phyloP scores from a whole-genome alignment of 257 asterid species.

The Ophiorrhiza pumila region DNA sequence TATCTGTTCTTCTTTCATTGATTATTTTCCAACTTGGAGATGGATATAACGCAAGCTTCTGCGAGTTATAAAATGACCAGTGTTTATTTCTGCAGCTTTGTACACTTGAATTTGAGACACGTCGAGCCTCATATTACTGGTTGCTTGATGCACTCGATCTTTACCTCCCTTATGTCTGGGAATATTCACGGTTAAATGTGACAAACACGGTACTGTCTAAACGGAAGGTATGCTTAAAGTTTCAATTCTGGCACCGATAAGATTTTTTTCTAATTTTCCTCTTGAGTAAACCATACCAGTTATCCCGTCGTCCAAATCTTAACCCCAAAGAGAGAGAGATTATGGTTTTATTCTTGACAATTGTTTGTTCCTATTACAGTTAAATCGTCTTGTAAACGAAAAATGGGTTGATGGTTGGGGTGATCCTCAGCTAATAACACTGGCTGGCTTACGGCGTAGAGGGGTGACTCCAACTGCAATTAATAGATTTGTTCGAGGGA shows the following conservation, averaged over 20 bases:
- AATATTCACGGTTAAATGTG: slow-evolving; percentile 77
- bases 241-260: not conserved
- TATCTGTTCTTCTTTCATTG: not conserved
- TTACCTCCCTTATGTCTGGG: slow-evolving; percentile 94
- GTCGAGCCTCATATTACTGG: slow-evolving; percentile 98
- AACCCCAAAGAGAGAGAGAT: not conserved
- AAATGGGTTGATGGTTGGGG: slow-evolving; percentile 97
- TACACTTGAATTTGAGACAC: slow-evolving; percentile 90
- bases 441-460: slow-evolving; percentile 89
- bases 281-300: not conserved
- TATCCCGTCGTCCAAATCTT: no score
- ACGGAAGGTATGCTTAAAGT: slow-evolving; percentile 61
- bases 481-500: slow-evolving; percentile 82
- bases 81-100: slow-evolving; percentile 56
- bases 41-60: not conserved
- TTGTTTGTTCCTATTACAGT: slow-evolving; percentile 41
- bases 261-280: not conserved
- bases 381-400: slow-evolving; percentile 84
- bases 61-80: slow-evolving; percentile 10
- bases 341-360: not conserved
- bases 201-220: slow-evolving; percentile 92
- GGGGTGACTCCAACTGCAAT: slow-evolving; percentile 88
- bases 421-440: slow-evolving; percentile 95
- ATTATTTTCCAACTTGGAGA: not conserved
- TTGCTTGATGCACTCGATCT: slow-evolving; percentile 67